A percentile compares a stretch with the other conserved stretches of the same genome.
These are phyloP conservation scores for Annulohypoxylon bovei DNA, from an alignment of 495 filamentous ascomycete genomes.

Conservation along the genomic window DNA sequence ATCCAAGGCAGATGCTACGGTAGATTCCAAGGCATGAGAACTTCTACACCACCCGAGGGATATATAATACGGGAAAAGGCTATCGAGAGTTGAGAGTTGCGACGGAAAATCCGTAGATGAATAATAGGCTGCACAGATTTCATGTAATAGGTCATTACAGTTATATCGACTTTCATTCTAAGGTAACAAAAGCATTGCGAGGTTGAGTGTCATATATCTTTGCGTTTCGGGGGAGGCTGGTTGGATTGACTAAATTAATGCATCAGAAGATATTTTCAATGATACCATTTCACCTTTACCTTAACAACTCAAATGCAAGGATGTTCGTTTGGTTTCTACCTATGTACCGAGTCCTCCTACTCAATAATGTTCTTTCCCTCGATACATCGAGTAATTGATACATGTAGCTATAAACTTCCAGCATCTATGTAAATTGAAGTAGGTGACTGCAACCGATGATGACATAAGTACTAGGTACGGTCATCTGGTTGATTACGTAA, in stretches of 20 bases:
- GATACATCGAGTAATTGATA: no score
- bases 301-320: background rate
- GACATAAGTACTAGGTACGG: background rate
- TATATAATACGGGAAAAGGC: background rate
- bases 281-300: slow-evolving; percentile 14
- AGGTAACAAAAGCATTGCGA: background rate
- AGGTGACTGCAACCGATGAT: no score
- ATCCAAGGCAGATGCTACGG: slow-evolving; percentile 8
- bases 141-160: background rate
- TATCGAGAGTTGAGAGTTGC: background rate
- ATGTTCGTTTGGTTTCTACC: background rate
- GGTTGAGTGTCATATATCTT: background rate
- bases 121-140: background rate
- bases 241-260: background rate
- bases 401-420: no score
- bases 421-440: no score
- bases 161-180: background rate
- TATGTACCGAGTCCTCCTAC: background rate
- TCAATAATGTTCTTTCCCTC: background rate
- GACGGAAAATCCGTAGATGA: background rate
- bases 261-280: slow-evolving; percentile 14
- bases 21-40: slow-evolving; percentile 7
- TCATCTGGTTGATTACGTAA: no score
- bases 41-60: background rate
- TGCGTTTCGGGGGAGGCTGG: background rate